These are phyloP conservation scores for Hawksworthiomyces lignivorus DNA, from an alignment of 2,329 filamentous ascomycete genomes.

Conservation along the genomic window DNA sequence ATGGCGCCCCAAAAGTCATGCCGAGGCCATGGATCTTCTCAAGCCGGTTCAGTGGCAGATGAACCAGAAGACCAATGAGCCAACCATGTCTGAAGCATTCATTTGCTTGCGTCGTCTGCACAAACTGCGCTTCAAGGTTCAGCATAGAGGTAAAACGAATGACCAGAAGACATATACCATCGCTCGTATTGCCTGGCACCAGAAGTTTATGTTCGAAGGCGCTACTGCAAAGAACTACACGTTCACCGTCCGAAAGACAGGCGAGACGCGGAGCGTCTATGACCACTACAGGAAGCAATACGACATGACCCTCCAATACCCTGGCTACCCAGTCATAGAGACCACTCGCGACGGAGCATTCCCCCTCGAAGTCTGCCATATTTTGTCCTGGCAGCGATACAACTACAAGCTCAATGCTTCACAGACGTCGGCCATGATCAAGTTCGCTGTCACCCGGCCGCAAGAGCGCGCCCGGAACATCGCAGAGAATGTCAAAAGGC, in stretches of 20 bases:
- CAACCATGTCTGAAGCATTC: slow-evolving; percentile 42
- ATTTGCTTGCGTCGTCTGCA: slow-evolving; percentile 45
- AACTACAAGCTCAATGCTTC: slow-evolving; percentile 51
- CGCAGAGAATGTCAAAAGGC: slow-evolving; percentile 54
- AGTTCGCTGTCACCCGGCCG: slow-evolving; percentile 78
- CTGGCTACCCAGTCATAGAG: slow-evolving; percentile 49
- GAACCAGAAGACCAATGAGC: slow-evolving; percentile 15
- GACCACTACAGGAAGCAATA: slow-evolving; percentile 53
- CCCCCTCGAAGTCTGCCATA: slow-evolving; percentile 53
- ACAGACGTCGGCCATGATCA: slow-evolving; percentile 84
- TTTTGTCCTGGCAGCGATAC: slow-evolving; percentile 51
- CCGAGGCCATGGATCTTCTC: slow-evolving; percentile 24
- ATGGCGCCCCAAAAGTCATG: slow-evolving; percentile 16
- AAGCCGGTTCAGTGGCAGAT: slow-evolving; percentile 24
- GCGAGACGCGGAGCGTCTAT: slow-evolving; percentile 36
- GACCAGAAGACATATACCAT: slow-evolving; percentile 44
- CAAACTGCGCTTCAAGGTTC: slow-evolving; percentile 49
- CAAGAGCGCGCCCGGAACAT: slow-evolving; percentile 61
- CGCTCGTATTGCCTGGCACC: slow-evolving; percentile 41
- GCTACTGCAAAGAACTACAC: slow-evolving; percentile 42
- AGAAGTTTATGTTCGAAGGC: slow-evolving; percentile 36
- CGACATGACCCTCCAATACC: slow-evolving; percentile 37
- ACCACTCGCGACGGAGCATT: slow-evolving; percentile 48
- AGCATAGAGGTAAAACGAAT: slow-evolving; percentile 41
- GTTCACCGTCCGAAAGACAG: slow-evolving; percentile 46